A percentile compares a stretch with the other conserved stretches of the same genome.
These are phyloP conservation scores for Calocybe gambosa DNA, from an alignment of 1,284 basidiomycete genomes.

Conservation along the genomic window DNA sequence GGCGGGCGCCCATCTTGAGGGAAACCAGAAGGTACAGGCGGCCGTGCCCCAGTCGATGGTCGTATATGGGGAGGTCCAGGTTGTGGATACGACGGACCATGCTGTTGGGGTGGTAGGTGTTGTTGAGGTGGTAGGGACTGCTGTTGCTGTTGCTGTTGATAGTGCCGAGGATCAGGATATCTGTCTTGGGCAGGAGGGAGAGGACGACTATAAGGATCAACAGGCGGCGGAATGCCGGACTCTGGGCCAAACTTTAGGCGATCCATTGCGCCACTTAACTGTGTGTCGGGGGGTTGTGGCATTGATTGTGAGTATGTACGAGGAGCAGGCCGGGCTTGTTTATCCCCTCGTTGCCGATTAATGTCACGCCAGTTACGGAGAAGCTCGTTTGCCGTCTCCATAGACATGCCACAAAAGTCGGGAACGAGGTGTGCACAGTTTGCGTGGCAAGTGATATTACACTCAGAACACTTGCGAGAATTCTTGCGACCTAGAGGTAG, in stretches of 20 bases:
- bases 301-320: conserved; percentile 27
- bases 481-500: conserved; percentile 96
- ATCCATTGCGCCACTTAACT: conserved; percentile 39
- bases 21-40: conserved; percentile 35
- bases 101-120: conserved; percentile 19
- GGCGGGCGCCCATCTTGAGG: conserved; percentile 29
- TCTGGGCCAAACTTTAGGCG: conserved; percentile 39
- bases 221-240: conserved; percentile 24
- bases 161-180: conserved; percentile 34
- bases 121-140: conserved; percentile 23
- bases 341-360: conserved; percentile 50
- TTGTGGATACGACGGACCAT: conserved; percentile 25
- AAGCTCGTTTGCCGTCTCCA: conserved; percentile 97
- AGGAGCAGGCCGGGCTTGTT: conserved; percentile 30
- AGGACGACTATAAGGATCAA: conserved; percentile 31
- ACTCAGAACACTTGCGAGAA: conserved; percentile 92
- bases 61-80: conserved; percentile 29
- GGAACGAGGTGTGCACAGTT: conserved; percentile 98
- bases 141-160: conserved; percentile 22
- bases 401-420: conserved; percentile 99
- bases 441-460: conserved; percentile 94
- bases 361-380: conserved; percentile 88
- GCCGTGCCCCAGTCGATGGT: conserved; percentile 40
- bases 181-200: conserved; percentile 26
- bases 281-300: conserved; percentile 25